Percentiles rank a stretch among this genome's conserved stretches.
phyloP scores from a whole-genome alignment of 139 green algal species.

The Chara braunii region DNA sequence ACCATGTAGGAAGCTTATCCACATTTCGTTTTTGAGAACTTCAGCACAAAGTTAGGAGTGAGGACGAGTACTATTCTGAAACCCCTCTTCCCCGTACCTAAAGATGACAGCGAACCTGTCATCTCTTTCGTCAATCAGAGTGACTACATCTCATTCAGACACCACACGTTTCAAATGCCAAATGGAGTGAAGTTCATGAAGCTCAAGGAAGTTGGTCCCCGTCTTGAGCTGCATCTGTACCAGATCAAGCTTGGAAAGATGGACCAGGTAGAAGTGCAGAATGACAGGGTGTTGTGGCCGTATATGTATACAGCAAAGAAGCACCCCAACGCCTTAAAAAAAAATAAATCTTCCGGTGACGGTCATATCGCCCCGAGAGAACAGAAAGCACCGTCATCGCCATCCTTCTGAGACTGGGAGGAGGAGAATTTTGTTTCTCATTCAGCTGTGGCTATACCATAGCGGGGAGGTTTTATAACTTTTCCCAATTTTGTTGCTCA shows the following conservation, averaged over 20 bases:
- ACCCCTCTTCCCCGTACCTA: slow-evolving; percentile 88
- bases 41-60: slow-evolving; percentile 63
- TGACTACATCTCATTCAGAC: slow-evolving; percentile 85
- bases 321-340: too few relatives aligned
- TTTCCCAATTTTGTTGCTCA: too few relatives aligned
- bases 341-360: too few relatives aligned
- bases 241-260: slow-evolving; percentile 31
- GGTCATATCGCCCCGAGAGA: too few relatives aligned
- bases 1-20: slow-evolving; percentile 90
- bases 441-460: too few relatives aligned
- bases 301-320: slow-evolving; percentile 43
- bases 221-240: slow-evolving; percentile 47
- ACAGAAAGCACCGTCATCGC: too few relatives aligned
- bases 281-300: slow-evolving; percentile 43
- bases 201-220: slow-evolving; percentile 47
- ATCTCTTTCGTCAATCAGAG: slow-evolving; percentile 74
- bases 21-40: slow-evolving; percentile 88
- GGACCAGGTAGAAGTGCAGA: slow-evolving; percentile 43
- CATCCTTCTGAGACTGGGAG: too few relatives aligned
- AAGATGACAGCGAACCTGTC: slow-evolving; percentile 78
- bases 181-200: slow-evolving; percentile 38
- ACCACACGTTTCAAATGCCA: slow-evolving; percentile 48
- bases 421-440: too few relatives aligned
- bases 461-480: too few relatives aligned
- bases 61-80: slow-evolving; percentile 83